Conservation (phyloP, 768 basidiomycete species). For the Daedaleopsis sinensis region DNA sequence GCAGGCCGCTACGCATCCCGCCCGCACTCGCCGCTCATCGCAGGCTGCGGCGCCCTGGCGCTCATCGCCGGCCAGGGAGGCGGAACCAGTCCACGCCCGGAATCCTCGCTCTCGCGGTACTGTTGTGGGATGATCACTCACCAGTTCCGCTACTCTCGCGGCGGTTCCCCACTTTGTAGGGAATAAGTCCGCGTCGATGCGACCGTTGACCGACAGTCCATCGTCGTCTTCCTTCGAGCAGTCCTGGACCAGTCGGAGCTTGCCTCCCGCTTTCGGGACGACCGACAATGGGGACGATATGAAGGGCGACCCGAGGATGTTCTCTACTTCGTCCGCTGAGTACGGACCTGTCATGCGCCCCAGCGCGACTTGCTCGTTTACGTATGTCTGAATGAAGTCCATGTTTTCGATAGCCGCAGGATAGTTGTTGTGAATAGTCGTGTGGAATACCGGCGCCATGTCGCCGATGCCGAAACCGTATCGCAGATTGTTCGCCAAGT, state of each 20-base stretch:
- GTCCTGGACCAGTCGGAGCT: conserved; percentile 2
- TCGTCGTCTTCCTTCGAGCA: neutral
- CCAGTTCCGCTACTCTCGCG: neutral
- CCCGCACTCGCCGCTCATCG: too few species aligned
- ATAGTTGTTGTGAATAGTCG: conserved; percentile 1
- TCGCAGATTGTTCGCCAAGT: neutral
- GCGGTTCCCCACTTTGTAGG: neutral
- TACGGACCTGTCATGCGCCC: conserved; percentile 7
- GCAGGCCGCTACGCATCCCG: too few species aligned
- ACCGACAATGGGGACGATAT: conserved; percentile 4
- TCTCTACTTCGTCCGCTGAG: neutral
- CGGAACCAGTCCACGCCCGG: neutral
- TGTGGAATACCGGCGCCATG: neutral
- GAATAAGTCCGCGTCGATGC: conserved; percentile 3
- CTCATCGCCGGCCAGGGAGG: too few species aligned
- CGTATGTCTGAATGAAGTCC: conserved; percentile 3
- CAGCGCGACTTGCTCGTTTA: neutral
- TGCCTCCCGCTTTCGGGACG: conserved; percentile 2
- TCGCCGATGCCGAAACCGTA: conserved; percentile 9
- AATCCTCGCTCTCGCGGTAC: neutral
- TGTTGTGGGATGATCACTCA: too few species aligned
- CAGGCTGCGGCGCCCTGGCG: too few species aligned
- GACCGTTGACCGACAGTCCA: conserved; percentile 1
- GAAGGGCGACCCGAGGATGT: conserved; percentile 1
- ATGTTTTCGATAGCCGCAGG: neutral